phyloP scores from a whole-genome alignment of 2,329 filamentous ascomycete species.

The Penicillium sp. region DNA sequence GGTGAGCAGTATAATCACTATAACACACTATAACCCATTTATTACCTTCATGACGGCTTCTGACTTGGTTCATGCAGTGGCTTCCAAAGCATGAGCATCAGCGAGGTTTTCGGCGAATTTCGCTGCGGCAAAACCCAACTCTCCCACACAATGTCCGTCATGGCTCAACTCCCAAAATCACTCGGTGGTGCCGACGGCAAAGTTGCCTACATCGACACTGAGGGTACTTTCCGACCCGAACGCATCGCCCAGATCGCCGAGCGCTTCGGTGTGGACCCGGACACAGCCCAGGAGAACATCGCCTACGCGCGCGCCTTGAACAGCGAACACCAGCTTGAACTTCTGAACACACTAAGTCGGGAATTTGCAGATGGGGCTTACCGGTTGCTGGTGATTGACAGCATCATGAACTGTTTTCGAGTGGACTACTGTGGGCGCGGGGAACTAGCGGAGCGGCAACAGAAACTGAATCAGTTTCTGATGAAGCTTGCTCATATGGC shows the following conservation, averaged over 20 bases:
- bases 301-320: slow-evolving; percentile 63
- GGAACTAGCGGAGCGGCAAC: slow-evolving; percentile 65
- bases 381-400: slow-evolving; percentile 65
- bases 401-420: slow-evolving; percentile 67
- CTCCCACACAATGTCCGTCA: slow-evolving; percentile 66
- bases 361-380: slow-evolving; percentile 63
- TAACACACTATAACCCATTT: not conserved
- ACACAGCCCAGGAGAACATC: slow-evolving; percentile 64
- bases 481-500: slow-evolving; percentile 63
- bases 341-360: slow-evolving; percentile 59
- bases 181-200: slow-evolving; percentile 67
- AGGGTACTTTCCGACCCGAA: slow-evolving; percentile 66
- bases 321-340: slow-evolving; percentile 64
- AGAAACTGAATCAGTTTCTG: slow-evolving; percentile 65
- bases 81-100: slow-evolving; percentile 69
- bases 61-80: slow-evolving; percentile 49
- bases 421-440: slow-evolving; percentile 66
- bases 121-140: slow-evolving; percentile 67
- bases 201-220: slow-evolving; percentile 66
- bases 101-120: slow-evolving; percentile 49
- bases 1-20: slow-evolving; percentile 40
- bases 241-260: slow-evolving; percentile 66
- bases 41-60: not conserved
- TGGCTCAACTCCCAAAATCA: slow-evolving; percentile 56
- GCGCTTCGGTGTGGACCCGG: slow-evolving; percentile 60